Percentiles rank a stretch among this genome's conserved stretches.
These are phyloP conservation scores for Yamadazyma diospyri DNA, from an alignment of 1,139 yeast genomes.

Conservation along the genomic window DNA sequence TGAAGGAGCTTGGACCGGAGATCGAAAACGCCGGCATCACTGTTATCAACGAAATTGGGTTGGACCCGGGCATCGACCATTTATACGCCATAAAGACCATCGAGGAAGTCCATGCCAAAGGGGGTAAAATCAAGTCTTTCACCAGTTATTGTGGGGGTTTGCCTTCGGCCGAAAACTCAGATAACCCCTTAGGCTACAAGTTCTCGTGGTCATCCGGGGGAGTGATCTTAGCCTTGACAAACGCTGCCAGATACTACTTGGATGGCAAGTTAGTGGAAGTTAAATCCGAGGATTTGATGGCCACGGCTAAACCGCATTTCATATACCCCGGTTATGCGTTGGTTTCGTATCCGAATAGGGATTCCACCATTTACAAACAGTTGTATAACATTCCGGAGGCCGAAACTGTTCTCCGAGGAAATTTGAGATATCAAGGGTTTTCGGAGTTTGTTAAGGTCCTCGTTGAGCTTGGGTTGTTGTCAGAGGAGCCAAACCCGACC, in stretches of 20 bases:
- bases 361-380: conserved; percentile 90
- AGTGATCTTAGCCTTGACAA: conserved; percentile 90
- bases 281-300: conserved; percentile 89
- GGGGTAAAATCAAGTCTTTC: conserved; percentile 92
- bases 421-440: conserved; percentile 97
- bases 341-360: conserved; percentile 97
- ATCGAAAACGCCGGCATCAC: conserved; percentile 83
- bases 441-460: conserved; percentile 95
- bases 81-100: conserved; percentile 96
- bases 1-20: conserved; percentile 73
- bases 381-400: conserved; percentile 96
- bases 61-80: conserved; percentile 98
- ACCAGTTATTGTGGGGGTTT: conserved; percentile 97
- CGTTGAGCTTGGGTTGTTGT: conserved; percentile 89
- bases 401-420: conserved; percentile 93
- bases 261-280: conserved; percentile 80
- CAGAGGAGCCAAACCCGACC: conserved; percentile 63
- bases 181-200: conserved; percentile 97
- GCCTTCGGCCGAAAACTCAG: conserved; percentile 97
- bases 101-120: conserved; percentile 88
- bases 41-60: conserved; percentile 90
- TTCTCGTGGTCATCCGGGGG: conserved; percentile 99
- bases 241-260: conserved; percentile 85
- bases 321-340: conserved; percentile 94
- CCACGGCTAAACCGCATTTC: conserved; percentile 90